Evolutionary conservation across 2,329 filamentous ascomycete genomes (phyloP), one percentile per base, ranked within the genome.

Genomic region (Clarireedia paspali): DNA sequence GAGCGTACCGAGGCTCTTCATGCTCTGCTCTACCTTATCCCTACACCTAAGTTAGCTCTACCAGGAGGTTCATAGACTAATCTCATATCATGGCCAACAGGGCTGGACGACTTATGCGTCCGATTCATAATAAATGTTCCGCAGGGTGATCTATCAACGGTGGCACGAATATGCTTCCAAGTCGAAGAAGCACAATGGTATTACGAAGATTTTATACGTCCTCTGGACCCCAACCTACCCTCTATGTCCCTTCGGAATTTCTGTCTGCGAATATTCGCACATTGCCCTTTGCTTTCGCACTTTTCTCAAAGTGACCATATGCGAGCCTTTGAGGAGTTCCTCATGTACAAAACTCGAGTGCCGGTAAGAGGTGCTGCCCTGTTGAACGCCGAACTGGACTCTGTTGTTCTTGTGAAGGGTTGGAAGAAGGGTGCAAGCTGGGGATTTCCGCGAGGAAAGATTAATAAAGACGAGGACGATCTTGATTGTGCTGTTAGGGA

Each of bases 111-210:
- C 75, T 82, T 97, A 58, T 96, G 91, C 74, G 92, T 95, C 71
- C 90, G 95, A 70, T 99, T 99, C 74, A 92, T 99, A 70, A 90
- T 97, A 73, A 97, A 99, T 74, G 82, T 97, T 59, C 94, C 95
- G 47, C 81, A 88, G 62, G 90, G 94, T 72, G 94, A 99, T 72
- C 82, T 97, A 47, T 84, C 85, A 63, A 91, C 89, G 2, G 88
- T 96, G 57, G 89, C 91, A 70, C 87, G 94, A 69, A 94, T 99
- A 73, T 97, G 92, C 74, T 99, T 99, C 72, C 91, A 97, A 74
- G 88, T 99, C 65, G 94, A 99, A 73, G 95, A 99, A 74, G 94
- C 94, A 66, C 95, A 99, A 84, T 99, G 94, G 94, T 99, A 95
- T 74, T 99, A 99, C 82, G 94, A 99, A 77, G 94, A 99, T 73